Base-by-base conservation (phyloP, 2,329 filamentous ascomycete species). In the Pseudogymnoascus sp. region DNA sequence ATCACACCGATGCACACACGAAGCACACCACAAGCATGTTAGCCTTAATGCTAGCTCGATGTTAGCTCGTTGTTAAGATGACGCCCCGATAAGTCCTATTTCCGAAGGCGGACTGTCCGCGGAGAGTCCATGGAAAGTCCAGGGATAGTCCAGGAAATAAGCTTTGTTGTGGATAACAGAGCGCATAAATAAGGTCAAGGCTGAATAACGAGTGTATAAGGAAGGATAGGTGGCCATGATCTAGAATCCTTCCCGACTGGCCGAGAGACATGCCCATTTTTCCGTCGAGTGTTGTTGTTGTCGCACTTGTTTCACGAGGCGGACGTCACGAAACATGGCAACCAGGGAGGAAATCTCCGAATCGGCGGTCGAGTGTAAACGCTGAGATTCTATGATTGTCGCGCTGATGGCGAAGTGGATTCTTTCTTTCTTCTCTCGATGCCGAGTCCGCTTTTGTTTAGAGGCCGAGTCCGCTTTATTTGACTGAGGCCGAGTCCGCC, bases 41-140 rank as follows among this genome's bases (percentile, higher is more conserved):
- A 52, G 43, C 23, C 14, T 52, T 31, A 16, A 52, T 52, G 45
- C 16, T 55, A 52, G 45, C 45, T 31, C 45, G 23, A 31, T 52
- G 23, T 2, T 52, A 55, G 45, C 26, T 31, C n/a, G 8, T 6
- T 19, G 8, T 16, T 31, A 16, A 14, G 26, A 16, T 16, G 45
- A 7, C 45, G 45, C 45, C 45, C 26, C 45, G 45, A 31, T 55
- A 55, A 55, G 45, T 55, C 45, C 45, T 55, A 55, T 55, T 55
- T 55, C 45, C 45, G 45, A 33, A 16, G 45, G 41, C 41, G 41
- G 21, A 45, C 10, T 14, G 6, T 45, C 21, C 21, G 19, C 10
- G 45, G 26, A 19, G n/a, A 19, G n/a, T 55, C 45, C 45, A 11
- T 11, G 45, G 45, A 31, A 2, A 10, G 4, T 55, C 45, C 45